A percentile compares a stretch with the other conserved stretches of the same genome.
phyloP scores from a whole-genome alignment of 1,284 basidiomycete species.

The Fomes fomentarius region DNA sequence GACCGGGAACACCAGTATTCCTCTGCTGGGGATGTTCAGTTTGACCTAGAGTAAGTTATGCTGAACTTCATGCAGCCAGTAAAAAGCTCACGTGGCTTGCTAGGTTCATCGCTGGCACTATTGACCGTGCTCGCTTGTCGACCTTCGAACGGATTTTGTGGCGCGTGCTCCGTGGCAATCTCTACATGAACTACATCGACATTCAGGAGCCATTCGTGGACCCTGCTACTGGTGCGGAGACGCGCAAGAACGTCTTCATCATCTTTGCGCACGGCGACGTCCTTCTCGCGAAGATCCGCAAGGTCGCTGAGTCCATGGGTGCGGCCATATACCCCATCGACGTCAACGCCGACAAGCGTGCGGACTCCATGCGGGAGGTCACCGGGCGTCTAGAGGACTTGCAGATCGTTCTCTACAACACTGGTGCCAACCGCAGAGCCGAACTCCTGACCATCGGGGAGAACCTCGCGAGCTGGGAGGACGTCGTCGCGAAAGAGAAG shows the following conservation, averaged over 20 bases:
- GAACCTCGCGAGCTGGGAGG: conserved; percentile 88
- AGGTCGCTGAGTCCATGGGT: conserved; percentile 98
- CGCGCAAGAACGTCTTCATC: conserved; percentile 98
- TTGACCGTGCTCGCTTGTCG: conserved; percentile 89
- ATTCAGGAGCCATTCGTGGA: conserved; percentile 94
- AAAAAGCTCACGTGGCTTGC: background rate
- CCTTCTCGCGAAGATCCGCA: conserved; percentile 95
- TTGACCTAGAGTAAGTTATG: conserved; percentile 82
- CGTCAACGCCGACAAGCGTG: conserved; percentile 89
- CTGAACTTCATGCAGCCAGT: background rate
- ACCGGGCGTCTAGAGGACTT: conserved; percentile 91
- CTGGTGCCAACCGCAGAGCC: conserved; percentile 81
- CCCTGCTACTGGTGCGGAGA: conserved; percentile 79
- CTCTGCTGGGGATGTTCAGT: conserved; percentile 51
- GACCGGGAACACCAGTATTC: conserved; percentile 77
- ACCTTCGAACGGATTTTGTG: conserved; percentile 98
- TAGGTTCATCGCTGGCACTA: conserved; percentile 95
- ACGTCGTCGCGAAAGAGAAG: conserved; percentile 96
- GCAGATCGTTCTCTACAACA: conserved; percentile 89
- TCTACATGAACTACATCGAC: conserved; percentile 99
- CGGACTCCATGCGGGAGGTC: conserved; percentile 90
- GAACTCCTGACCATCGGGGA: conserved; percentile 91
- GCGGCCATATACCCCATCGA: conserved; percentile 97
- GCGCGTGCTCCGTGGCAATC: conserved; percentile 96
- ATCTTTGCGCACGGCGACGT: conserved; percentile 98